Conservation (phyloP, 2,329 filamentous ascomycete species). For the Aspergillus quadricinctus region DNA sequence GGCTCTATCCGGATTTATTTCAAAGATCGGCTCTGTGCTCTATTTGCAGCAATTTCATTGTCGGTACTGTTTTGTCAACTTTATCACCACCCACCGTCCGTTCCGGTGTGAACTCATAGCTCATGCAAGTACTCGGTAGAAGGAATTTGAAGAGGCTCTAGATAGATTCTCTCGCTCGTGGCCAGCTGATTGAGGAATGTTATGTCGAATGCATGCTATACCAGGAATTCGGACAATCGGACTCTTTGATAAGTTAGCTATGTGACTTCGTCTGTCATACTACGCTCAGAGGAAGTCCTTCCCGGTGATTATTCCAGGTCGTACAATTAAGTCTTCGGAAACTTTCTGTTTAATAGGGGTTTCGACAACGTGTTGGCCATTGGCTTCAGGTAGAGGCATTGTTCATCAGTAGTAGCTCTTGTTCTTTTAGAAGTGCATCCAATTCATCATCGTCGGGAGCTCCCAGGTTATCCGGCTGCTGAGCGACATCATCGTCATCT, state of each 20-base stretch:
- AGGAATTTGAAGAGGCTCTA: too few relatives aligned
- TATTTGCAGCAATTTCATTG: not conserved
- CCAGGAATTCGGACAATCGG: not conserved
- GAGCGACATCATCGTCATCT: slow-evolving; percentile 16
- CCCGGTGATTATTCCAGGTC: not conserved
- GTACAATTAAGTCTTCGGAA: not conserved
- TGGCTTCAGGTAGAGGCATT: slow-evolving; percentile 18
- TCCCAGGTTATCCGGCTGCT: slow-evolving; percentile 3
- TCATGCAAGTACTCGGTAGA: not conserved
- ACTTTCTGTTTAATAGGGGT: not conserved
- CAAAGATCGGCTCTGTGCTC: not conserved
- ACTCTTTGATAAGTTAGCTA: not conserved
- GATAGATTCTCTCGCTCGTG: not conserved
- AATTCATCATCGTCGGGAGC: slow-evolving; percentile 43
- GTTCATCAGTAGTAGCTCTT: slow-evolving; percentile 20
- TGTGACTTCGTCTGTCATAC: not conserved
- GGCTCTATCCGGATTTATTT: not conserved
- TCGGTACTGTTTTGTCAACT: not conserved
- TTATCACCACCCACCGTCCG: not conserved
- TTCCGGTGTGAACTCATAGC: not conserved
- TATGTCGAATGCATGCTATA: not conserved
- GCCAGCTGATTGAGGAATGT: not conserved
- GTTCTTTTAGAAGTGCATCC: slow-evolving; percentile 52
- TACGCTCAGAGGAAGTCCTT: not conserved
- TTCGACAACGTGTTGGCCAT: not conserved